Conservation (phyloP, 768 basidiomycete genomes). For the Trametopsis cervina region DNA sequence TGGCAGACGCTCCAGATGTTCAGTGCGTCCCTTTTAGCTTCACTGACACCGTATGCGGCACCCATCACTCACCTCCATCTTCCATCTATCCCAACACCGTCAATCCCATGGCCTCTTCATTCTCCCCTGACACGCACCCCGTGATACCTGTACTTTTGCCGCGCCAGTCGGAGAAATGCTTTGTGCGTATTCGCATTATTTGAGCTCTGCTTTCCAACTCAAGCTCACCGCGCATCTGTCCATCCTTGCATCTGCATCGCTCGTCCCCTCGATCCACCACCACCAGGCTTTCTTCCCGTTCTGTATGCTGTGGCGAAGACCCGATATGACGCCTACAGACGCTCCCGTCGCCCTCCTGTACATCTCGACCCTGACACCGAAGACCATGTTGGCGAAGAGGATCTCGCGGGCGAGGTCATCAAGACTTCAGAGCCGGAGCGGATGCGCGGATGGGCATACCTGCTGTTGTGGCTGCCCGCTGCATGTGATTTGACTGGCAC, state of each 20-base stretch:
- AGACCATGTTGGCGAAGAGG: conserved; percentile 15
- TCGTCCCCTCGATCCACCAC: too few relatives aligned
- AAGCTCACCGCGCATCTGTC: too few relatives aligned
- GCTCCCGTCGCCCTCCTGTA: conserved; percentile 39
- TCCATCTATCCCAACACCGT: conserved; percentile 3
- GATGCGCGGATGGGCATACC: conserved; percentile 60
- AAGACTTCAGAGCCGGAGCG: conserved; percentile 27
- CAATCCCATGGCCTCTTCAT: conserved; percentile 3
- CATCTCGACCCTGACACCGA: conserved; percentile 48
- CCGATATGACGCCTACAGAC: conserved; percentile 13
- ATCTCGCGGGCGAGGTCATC: conserved; percentile 2
- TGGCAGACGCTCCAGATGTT: conserved; percentile 93
- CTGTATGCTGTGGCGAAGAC: conserved; percentile 59
- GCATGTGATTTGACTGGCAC: conserved; percentile 87
- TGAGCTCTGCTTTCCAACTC: conserved; percentile 6
- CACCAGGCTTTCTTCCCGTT: conserved; percentile 87
- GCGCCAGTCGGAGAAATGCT: conserved; percentile 86
- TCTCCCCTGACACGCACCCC: conserved; percentile 26
- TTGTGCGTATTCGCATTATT: conserved; percentile 45
- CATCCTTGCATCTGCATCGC: too few relatives aligned
- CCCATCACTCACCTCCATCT: background rate
- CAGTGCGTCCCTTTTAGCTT: conserved; percentile 46
- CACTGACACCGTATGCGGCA: too few relatives aligned
- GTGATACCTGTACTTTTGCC: conserved; percentile 4
- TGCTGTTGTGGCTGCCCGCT: conserved; percentile 85